Base-by-base conservation (phyloP, 2,329 filamentous ascomycete genomes). In the Trichoderma cornu-damae region DNA sequence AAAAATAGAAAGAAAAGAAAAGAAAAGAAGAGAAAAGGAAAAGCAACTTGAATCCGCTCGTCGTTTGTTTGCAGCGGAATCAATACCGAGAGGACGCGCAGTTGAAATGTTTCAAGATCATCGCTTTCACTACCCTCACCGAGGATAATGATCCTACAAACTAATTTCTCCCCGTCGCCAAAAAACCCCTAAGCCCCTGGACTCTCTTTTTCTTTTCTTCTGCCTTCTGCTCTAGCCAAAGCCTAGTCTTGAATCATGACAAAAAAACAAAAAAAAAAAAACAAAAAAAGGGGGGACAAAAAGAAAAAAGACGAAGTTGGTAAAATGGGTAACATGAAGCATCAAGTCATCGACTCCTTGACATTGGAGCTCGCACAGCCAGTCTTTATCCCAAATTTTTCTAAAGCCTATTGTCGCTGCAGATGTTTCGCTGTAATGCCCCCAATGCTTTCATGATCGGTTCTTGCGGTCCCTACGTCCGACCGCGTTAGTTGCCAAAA, bases 381-480 rank as follows among this genome's bases (percentile, higher is more conserved):
- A 49, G 44, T 37, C 53, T 37, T 44, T 55, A 55, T 47, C 42
- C 52, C 52, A 55, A 54, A 47, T 42, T 42, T 48, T 32, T 57
- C 43, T 49, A 57, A 44, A 43, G 47, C 47, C 46, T 26, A 49
- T 49, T 47, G 54, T 51, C 54, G 47, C 37, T 57, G 49, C 49
- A 34, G 26, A 40, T 42, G 18, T 52, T n/a, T 48, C 47, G 35
- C 32, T 42, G 38, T 51, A 46, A 34, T 26, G 30, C 32, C 35
- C 22, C 35, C 22, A 44, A 42, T 35, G 11, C 42, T 42, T 38
- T 63, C 65, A 58, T 58, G 66, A 54, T 57, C 67, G 64, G 54
- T 37, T 61, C 65, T 69, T 69, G 48, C 67, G 67, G 58, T 69
- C 67, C 49, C 67, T 69, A 30, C 22, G 18, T 22, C 20, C 24